Percentiles rank a stretch among this genome's conserved stretches.
Conservation (phyloP, 129 eudicot species). For the Lactuca sativa region DNA sequence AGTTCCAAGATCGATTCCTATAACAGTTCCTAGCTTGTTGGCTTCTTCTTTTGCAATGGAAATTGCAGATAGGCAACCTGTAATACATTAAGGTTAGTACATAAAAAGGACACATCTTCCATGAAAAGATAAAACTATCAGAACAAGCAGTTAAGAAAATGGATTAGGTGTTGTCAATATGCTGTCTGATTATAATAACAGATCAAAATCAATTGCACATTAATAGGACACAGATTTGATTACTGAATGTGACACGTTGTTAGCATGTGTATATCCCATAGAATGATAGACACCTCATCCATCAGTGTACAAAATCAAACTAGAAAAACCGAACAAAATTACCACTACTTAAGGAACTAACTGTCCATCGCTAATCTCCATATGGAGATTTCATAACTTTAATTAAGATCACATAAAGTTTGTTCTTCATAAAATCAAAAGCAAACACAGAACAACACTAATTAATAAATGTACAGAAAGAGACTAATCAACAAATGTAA, state of each 20-base stretch:
- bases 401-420: neutral
- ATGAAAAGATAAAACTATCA: neutral
- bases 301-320: neutral
- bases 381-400: neutral
- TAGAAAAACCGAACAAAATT: neutral
- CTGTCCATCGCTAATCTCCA: slow-evolving; percentile 3
- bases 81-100: slow-evolving; percentile 7
- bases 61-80: slow-evolving; percentile 60
- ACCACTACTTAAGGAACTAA: neutral
- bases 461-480: neutral
- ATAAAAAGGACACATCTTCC: neutral
- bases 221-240: neutral
- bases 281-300: neutral
- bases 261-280: neutral
- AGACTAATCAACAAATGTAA: neutral
- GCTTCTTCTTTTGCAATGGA: slow-evolving; percentile 66
- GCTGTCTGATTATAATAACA: neutral
- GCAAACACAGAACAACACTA: neutral
- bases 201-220: neutral
- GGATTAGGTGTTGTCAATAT: neutral
- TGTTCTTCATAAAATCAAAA: neutral
- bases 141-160: neutral
- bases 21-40: slow-evolving; percentile 65
- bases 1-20: slow-evolving; percentile 84
- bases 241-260: neutral